Evolutionary conservation across 169 alveolate species (phyloP).

Genomic region (Plasmodium berghei): DNA sequence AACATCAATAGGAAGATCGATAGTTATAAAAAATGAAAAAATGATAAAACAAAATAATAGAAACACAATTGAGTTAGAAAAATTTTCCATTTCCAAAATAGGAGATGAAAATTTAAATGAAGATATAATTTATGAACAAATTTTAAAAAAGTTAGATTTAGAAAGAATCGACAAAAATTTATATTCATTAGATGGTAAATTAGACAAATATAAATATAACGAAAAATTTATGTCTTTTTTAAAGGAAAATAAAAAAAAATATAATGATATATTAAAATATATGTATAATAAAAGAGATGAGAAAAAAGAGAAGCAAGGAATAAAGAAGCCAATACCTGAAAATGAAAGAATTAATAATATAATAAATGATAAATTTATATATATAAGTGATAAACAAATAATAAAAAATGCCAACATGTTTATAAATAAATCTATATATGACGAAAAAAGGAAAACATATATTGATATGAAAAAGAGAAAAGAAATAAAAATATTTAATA

Average conservation of each 20-base stretch:
- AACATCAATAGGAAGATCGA: conserved; percentile 2
- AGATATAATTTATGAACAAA: conserved; percentile 31
- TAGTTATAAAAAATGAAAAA: not conserved
- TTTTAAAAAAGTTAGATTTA: conserved; percentile 12
- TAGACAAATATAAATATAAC: conserved; percentile 63
- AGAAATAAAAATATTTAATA: conserved; percentile 5
- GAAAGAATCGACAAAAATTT: conserved; percentile 34
- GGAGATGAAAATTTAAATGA: not conserved
- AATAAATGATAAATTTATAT: conserved; percentile 30
- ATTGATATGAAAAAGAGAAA: conserved; percentile 30
- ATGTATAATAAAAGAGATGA: conserved; percentile 39
- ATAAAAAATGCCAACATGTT: conserved; percentile 27
- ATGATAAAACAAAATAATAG: not conserved
- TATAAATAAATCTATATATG: conserved; percentile 30
- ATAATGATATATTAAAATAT: conserved; percentile 48
- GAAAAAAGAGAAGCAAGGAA: not conserved
- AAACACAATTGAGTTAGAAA: not conserved
- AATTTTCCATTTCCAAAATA: not conserved
- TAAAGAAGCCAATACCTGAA: not conserved
- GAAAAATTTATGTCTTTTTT: conserved; percentile 47
- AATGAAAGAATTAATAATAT: conserved; percentile 9
- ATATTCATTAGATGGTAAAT: conserved; percentile 29
- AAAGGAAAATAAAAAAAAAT: conserved; percentile 54
- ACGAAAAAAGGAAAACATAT: conserved; percentile 25
- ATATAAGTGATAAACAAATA: conserved; percentile 13